Percentiles rank a stretch among this genome's conserved stretches.
Conservation (phyloP, 1,284 basidiomycete genomes). For the Apiotrichum siamense region DNA sequence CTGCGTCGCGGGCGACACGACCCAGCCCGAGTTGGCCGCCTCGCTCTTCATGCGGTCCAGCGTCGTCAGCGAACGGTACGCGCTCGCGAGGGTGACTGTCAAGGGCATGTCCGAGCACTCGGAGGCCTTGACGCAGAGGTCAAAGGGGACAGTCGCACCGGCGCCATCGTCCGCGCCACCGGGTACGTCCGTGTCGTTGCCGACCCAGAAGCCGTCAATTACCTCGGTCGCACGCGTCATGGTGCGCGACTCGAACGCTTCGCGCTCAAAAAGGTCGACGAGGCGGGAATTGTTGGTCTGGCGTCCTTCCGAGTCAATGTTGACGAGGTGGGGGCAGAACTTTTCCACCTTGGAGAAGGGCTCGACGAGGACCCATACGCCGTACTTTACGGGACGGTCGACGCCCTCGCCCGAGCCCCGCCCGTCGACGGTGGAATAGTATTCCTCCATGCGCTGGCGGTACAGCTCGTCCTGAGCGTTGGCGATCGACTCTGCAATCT, state of each 20-base stretch:
- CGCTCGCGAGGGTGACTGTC: conserved; percentile 15
- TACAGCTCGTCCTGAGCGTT: conserved; percentile 44
- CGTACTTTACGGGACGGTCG: conserved; percentile 60
- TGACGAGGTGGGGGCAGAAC: conserved; percentile 51
- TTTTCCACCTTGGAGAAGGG: conserved; percentile 53
- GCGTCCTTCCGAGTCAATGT: conserved; percentile 50
- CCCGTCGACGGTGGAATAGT: conserved; percentile 24
- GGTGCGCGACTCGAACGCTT: conserved; percentile 32
- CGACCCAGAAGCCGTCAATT: conserved; percentile 54
- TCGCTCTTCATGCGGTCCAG: conserved; percentile 25
- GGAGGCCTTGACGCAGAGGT: conserved; percentile 44
- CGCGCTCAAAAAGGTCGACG: conserved; percentile 51
- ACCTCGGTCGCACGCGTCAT: conserved; percentile 76
- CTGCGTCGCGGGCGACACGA: conserved; percentile 38
- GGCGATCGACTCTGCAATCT: conserved; percentile 51
- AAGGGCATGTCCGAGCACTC: conserved; percentile 46
- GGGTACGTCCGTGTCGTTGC: conserved; percentile 47
- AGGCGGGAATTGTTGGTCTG: conserved; percentile 41
- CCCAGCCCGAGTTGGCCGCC: conserved; percentile 24
- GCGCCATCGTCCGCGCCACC: conserved; percentile 36
- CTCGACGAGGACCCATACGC: conserved; percentile 76
- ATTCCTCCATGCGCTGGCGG: conserved; percentile 36
- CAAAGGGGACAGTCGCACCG: conserved; percentile 30
- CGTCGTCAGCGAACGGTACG: conserved; percentile 28
- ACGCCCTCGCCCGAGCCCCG: conserved; percentile 32